These are phyloP conservation scores for Globisporangium polare DNA, from an alignment of 352 stramenopile species.

Conservation along the genomic window DNA sequence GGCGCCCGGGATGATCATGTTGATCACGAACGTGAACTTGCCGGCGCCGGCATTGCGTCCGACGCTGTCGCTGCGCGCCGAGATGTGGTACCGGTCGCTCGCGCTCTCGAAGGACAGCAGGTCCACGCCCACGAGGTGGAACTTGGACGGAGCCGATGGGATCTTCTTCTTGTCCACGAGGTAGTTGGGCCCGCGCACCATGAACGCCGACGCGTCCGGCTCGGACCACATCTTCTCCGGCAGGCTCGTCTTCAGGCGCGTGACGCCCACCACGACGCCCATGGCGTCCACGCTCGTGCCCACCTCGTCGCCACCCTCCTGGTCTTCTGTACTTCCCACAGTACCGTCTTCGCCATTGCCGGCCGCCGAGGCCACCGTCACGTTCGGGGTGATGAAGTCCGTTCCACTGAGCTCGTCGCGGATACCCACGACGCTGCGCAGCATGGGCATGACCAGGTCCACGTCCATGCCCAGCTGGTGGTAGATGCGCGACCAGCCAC, in stretches of 20 bases:
- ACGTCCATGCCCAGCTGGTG: conserved; percentile 89
- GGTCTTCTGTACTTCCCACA: neutral
- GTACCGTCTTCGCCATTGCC: neutral
- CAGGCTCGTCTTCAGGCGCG: conserved; percentile 64
- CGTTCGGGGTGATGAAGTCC: conserved; percentile 85
- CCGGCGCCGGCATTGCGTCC: conserved; percentile 39
- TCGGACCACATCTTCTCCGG: conserved; percentile 85
- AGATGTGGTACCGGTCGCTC: conserved; percentile 76
- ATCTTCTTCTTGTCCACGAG: conserved; percentile 88
- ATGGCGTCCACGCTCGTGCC: conserved; percentile 58
- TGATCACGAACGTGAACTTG: conserved; percentile 89
- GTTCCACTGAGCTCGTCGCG: conserved; percentile 79
- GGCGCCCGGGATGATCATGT: conserved; percentile 83
- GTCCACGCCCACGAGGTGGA: conserved; percentile 80
- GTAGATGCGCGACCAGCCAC: conserved; percentile 80
- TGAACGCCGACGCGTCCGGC: conserved; percentile 75
- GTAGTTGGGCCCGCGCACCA: conserved; percentile 88
- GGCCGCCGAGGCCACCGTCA: conserved; percentile 40
- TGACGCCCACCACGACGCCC: conserved; percentile 59
- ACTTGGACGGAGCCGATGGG: conserved; percentile 59
- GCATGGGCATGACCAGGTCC: conserved; percentile 81
- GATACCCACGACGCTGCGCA: conserved; percentile 80
- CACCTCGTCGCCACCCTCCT: conserved; percentile 5
- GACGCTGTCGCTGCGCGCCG: conserved; percentile 61
- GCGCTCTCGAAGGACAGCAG: conserved; percentile 73